phyloP scores from a whole-genome alignment of 805 yeast genomes.

The Lipomyces chichibuensis region DNA sequence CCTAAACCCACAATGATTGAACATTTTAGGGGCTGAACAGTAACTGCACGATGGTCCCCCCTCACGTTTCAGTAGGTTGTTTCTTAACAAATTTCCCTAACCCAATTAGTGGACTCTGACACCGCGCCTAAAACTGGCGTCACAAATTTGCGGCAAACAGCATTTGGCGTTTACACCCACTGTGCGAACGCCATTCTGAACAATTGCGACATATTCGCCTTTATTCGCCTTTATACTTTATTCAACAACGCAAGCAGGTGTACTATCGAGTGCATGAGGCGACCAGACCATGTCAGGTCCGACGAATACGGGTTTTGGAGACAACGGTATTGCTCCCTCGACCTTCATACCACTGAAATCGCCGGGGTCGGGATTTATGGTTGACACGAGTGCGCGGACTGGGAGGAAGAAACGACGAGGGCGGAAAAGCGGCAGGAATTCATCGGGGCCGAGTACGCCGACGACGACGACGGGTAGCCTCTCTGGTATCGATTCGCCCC shows the following conservation, averaged over 20 bases:
- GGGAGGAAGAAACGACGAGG: not conserved
- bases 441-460: not conserved
- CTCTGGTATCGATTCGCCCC: not conserved
- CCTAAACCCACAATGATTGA: no score
- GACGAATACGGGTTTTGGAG: not conserved
- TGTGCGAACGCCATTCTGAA: not conserved
- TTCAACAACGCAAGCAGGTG: not conserved
- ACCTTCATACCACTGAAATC: not conserved
- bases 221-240: not conserved
- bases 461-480: not conserved
- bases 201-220: not conserved
- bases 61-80: no score
- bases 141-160: not conserved
- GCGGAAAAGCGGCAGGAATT: not conserved
- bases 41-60: no score
- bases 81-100: not conserved
- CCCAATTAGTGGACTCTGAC: not conserved
- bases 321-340: not conserved
- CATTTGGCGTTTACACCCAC: not conserved
- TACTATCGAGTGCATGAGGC: not conserved
- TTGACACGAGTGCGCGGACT: not conserved
- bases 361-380: not conserved
- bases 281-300: not conserved
- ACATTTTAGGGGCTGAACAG: no score
- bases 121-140: not conserved